These are phyloP conservation scores for Aspergillus pseudonomiae DNA, from an alignment of 2,329 filamentous ascomycete genomes.

Conservation along the genomic window DNA sequence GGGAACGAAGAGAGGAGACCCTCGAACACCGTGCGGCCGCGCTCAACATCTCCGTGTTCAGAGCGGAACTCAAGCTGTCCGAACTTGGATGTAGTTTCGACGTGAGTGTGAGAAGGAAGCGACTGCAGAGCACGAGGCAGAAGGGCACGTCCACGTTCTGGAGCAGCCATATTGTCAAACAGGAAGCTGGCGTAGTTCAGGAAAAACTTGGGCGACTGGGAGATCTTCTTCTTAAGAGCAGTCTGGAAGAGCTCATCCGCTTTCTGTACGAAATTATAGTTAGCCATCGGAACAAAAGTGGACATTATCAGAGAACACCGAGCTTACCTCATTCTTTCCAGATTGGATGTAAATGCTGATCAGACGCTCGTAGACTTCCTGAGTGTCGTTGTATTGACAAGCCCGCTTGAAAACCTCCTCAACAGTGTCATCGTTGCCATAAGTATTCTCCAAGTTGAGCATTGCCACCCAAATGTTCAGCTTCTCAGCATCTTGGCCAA, in stretches of 20 bases:
- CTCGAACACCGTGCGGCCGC: constrained; percentile 92
- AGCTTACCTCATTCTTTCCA: constrained; percentile 75
- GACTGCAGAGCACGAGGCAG: constrained; percentile 84
- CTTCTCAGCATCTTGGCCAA: constrained; percentile 88
- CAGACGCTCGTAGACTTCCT: constrained; percentile 85
- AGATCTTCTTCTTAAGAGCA: constrained; percentile 89
- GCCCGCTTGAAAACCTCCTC: constrained; percentile 89
- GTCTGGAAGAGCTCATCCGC: constrained; percentile 85
- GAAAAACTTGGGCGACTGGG: constrained; percentile 79
- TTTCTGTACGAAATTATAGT: constrained; percentile 59
- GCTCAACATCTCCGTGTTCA: constrained; percentile 78
- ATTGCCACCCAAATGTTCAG: constrained; percentile 93
- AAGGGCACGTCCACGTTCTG: constrained; percentile 75
- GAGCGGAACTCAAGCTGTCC: constrained; percentile 90
- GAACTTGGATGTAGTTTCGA: constrained; percentile 81
- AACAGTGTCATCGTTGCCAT: constrained; percentile 78
- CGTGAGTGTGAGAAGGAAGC: constrained; percentile 69
- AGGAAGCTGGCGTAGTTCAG: constrained; percentile 94
- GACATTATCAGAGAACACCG: not conserved
- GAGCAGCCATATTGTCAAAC: constrained; percentile 69
- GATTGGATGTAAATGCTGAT: constrained; percentile 95
- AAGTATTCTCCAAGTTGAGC: constrained; percentile 91
- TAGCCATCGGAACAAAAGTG: constrained; percentile 16
- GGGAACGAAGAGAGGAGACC: constrained; percentile 80
- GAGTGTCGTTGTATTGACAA: constrained; percentile 89